Evolutionary conservation across 192 early-diverging fungal species (phyloP).

Genomic region (Backusella parvicylindrica): DNA sequence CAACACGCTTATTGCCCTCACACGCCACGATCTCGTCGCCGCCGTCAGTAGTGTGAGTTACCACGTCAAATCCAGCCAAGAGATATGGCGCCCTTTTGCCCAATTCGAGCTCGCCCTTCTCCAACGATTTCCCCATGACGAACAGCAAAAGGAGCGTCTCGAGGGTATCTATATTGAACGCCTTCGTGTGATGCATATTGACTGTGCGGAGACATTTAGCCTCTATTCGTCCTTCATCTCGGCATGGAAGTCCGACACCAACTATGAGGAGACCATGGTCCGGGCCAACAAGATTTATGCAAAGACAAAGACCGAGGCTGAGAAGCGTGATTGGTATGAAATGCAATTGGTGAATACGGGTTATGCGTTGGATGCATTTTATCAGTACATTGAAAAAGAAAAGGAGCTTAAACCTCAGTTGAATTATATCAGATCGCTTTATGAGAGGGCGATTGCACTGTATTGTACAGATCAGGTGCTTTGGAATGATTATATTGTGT

Average conservation of each 20-base stretch:
- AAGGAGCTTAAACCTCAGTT: constrained; percentile 19
- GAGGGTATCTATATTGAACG: constrained; percentile 39
- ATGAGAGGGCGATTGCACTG: constrained; percentile 59
- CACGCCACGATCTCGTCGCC: constrained; percentile 40
- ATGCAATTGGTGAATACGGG: constrained; percentile 44
- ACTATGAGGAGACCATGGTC: constrained; percentile 58
- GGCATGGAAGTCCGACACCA: constrained; percentile 32
- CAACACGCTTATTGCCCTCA: constrained; percentile 27
- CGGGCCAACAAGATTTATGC: constrained; percentile 40
- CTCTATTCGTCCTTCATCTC: constrained; percentile 64
- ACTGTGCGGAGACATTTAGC: constrained; percentile 58
- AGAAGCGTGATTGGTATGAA: constrained; percentile 51
- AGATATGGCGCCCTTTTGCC: constrained; percentile 54
- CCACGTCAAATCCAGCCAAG: constrained; percentile 60
- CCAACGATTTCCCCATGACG: constrained; percentile 15
- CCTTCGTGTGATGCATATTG: constrained; percentile 42
- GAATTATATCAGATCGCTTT: constrained; percentile 46
- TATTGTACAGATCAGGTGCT: constrained; percentile 57
- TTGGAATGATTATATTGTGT: constrained; percentile 69
- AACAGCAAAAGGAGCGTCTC: constrained; percentile 21
- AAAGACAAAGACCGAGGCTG: constrained; percentile 36
- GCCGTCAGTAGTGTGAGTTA: constrained; percentile 46
- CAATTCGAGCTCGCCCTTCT: constrained; percentile 59
- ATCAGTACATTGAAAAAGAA: constrained; percentile 58
- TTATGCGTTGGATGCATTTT: constrained; percentile 43